Conservation (phyloP, 208 protist species). For the Perkinsela sp. region DNA sequence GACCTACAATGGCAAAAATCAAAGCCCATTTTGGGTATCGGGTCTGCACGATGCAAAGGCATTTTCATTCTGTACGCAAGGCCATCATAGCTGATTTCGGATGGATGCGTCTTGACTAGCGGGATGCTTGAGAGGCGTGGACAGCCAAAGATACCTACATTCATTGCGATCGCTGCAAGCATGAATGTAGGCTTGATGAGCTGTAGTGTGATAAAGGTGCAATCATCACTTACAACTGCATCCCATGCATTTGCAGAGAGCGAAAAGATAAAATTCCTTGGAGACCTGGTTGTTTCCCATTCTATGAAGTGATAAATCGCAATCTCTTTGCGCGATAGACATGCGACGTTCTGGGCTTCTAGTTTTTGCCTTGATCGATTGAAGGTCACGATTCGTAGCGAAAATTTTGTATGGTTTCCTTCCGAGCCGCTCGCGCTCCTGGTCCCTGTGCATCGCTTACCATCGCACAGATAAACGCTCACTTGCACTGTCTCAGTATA, state of each 20-base stretch:
- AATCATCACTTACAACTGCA: neutral
- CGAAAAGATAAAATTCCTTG: neutral
- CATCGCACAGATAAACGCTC: neutral
- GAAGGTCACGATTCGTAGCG: neutral
- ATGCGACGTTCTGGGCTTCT: neutral
- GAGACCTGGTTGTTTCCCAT: no score
- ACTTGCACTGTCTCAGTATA: neutral
- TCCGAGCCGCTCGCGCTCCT: neutral
- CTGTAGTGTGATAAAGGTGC: neutral
- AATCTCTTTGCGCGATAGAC: no score
- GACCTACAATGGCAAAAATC: neutral
- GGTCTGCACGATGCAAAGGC: neutral
- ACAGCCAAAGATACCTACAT: neutral
- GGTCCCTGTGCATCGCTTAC: neutral
- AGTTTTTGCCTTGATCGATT: neutral
- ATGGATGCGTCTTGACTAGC: neutral
- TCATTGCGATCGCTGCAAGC: neutral
- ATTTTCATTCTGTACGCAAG: neutral
- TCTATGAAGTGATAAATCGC: no score
- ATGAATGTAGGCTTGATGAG: neutral
- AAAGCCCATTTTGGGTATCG: neutral
- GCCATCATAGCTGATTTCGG: neutral
- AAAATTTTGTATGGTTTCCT: neutral
- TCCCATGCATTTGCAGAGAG: neutral
- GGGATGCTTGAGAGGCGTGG: neutral